phyloP scores from a whole-genome alignment of 23 red algal species.

The Chondrus crispus region DNA sequence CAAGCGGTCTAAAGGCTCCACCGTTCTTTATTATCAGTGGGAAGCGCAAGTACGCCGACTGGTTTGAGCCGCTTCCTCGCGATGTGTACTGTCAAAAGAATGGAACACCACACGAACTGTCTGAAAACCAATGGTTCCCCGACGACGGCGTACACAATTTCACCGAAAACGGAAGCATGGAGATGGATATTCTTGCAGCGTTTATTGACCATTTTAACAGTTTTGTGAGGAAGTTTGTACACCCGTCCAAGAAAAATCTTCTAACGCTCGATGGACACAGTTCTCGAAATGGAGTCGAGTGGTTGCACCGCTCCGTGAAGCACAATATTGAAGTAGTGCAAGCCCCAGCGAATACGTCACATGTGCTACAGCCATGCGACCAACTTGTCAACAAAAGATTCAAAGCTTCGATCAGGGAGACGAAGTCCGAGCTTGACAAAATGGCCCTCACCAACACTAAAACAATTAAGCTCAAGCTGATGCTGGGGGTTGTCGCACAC shows the following conservation, averaged over 20 bases:
- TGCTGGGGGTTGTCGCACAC: neutral
- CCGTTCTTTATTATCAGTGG: slow-evolving; percentile 1
- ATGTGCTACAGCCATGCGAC: slow-evolving; percentile 14
- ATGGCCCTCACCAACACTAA: neutral
- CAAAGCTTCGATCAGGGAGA: neutral
- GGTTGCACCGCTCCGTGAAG: neutral
- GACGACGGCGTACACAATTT: neutral
- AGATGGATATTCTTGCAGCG: neutral
- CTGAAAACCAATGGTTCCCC: neutral
- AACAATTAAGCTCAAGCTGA: neutral
- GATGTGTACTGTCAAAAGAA: neutral
- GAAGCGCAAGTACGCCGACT: neutral
- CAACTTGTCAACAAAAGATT: neutral
- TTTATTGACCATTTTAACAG: neutral
- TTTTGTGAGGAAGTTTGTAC: neutral
- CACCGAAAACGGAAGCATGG: neutral
- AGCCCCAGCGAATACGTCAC: neutral
- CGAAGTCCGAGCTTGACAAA: neutral
- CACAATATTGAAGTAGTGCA: neutral
- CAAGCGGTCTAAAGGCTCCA: neutral
- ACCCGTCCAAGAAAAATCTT: neutral
- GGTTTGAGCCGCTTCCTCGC: neutral
- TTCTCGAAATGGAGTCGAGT: neutral
- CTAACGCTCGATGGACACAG: neutral
- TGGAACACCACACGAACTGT: neutral